Percentiles rank a stretch among this genome's conserved stretches.
Conservation (phyloP, 2,329 filamentous ascomycete species). For the Aurifilum marmelostoma region DNA sequence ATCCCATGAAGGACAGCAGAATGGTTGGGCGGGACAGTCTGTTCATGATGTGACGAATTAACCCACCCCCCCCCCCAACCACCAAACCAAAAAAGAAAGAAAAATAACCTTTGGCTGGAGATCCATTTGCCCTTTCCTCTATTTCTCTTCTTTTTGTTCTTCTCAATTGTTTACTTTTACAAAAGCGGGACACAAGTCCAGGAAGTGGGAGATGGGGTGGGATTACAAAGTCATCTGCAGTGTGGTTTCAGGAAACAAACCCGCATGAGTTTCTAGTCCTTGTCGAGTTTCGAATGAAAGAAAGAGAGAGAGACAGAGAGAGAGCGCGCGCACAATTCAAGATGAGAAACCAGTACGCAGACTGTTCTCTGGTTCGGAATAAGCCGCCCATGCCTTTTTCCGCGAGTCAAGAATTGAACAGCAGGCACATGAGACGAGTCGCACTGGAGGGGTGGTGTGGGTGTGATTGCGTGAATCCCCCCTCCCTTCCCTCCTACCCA, state of each 20-base stretch:
- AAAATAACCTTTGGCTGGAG: slow-evolving; percentile 20
- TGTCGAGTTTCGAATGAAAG: neutral
- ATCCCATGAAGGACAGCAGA: neutral
- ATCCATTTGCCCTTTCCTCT: neutral
- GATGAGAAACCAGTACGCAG: neutral
- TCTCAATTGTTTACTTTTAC: slow-evolving; percentile 1
- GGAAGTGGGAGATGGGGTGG: slow-evolving; percentile 2
- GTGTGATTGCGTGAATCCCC: neutral
- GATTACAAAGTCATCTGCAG: neutral
- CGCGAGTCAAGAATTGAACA: slow-evolving; percentile 1
- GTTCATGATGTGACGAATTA: slow-evolving; percentile 11
- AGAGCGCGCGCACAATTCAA: too few relatives aligned
- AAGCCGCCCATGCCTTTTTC: neutral
- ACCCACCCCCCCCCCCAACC: too few relatives aligned
- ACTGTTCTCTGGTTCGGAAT: neutral
- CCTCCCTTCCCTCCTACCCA: neutral
- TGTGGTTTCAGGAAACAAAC: neutral
- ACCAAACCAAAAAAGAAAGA: too few relatives aligned
- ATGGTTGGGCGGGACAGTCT: neutral
- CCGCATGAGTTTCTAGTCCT: slow-evolving; percentile 2
- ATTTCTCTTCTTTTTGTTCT: neutral
- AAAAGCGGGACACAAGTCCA: slow-evolving; percentile 26
- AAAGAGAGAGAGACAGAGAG: neutral
- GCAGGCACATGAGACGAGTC: neutral
- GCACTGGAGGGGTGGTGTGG: neutral